These are phyloP conservation scores for Albifimbria verrucaria DNA, from an alignment of 2,329 filamentous ascomycete genomes.

Conservation along the genomic window DNA sequence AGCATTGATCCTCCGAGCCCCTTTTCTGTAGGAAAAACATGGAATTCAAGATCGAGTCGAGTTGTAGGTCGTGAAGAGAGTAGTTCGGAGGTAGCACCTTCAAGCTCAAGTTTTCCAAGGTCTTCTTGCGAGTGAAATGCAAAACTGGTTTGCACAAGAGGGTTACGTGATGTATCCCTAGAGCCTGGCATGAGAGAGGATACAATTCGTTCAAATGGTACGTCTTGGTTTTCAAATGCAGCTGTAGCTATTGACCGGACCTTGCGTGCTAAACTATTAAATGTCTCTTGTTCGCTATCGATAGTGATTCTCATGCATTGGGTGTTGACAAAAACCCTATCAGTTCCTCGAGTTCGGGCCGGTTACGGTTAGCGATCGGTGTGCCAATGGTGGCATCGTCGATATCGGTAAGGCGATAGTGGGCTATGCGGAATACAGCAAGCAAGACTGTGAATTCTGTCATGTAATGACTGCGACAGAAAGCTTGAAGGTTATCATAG, in stretches of 20 bases:
- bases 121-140: constrained; percentile 7
- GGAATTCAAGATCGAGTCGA: constrained; percentile 13
- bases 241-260: constrained; percentile 6
- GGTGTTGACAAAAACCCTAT: constrained; percentile 16
- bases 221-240: constrained; percentile 14
- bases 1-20: constrained; percentile 3
- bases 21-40: constrained; percentile 6
- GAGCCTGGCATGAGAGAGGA: constrained; percentile 1
- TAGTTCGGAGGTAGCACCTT: constrained; percentile 5
- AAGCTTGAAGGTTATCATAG: background rate
- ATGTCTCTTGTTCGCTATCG: constrained; percentile 1
- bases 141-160: constrained; percentile 9
- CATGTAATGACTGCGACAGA: constrained; percentile 3
- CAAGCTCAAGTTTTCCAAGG: constrained; percentile 3
- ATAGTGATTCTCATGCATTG: constrained; percentile 13
- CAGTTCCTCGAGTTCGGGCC: constrained; percentile 9
- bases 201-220: constrained; percentile 13
- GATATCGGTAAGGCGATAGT: constrained; percentile 11
- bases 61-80: constrained; percentile 1
- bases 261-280: constrained; percentile 10
- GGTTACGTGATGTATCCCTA: constrained; percentile 7
- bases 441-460: constrained; percentile 8
- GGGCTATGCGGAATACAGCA: constrained; percentile 11
- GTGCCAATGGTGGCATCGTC: constrained; percentile 12
- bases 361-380: constrained; percentile 8